These are phyloP conservation scores for Microdochium bolleyi DNA, from an alignment of 2,329 filamentous ascomycete genomes.

Conservation along the genomic window DNA sequence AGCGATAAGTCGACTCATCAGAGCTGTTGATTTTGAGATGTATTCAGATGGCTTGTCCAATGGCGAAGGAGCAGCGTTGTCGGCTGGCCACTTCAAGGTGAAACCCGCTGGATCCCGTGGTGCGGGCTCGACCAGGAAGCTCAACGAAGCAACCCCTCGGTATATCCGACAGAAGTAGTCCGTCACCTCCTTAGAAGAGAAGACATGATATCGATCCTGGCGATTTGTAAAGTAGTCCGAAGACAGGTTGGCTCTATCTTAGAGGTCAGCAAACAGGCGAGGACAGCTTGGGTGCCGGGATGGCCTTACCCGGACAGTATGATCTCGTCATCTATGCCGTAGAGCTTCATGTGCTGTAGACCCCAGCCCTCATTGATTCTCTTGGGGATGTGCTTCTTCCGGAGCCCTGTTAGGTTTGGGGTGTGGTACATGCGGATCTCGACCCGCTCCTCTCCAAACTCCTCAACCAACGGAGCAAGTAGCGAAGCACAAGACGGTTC, in stretches of 20 bases:
- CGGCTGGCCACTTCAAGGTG: constrained; percentile 61
- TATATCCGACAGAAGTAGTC: constrained; percentile 79
- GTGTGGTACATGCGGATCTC: constrained; percentile 98
- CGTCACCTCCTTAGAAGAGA: constrained; percentile 69
- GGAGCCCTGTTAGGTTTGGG: constrained; percentile 81
- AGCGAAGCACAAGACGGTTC: constrained; percentile 81
- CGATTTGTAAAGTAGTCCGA: constrained; percentile 94
- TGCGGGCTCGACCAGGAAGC: constrained; percentile 68
- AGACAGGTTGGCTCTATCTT: constrained; percentile 69
- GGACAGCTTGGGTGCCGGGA: neutral
- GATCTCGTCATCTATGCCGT: constrained; percentile 90
- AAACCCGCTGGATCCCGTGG: constrained; percentile 46
- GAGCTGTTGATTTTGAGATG: constrained; percentile 56
- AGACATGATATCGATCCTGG: constrained; percentile 90
- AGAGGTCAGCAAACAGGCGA: constrained; percentile 1
- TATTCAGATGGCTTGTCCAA: constrained; percentile 63
- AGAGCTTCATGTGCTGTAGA: constrained; percentile 97
- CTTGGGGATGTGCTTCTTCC: constrained; percentile 76
- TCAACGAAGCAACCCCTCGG: constrained; percentile 67
- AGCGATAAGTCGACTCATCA: constrained; percentile 60
- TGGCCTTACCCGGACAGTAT: constrained; percentile 72
- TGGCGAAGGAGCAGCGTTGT: constrained; percentile 69
- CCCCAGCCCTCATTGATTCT: constrained; percentile 98
- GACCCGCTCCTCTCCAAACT: constrained; percentile 78
- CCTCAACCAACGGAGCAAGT: constrained; percentile 70